Evolutionary conservation across 129 eudicot species (phyloP).

Genomic region (Chrysanthemum makinoi): DNA sequence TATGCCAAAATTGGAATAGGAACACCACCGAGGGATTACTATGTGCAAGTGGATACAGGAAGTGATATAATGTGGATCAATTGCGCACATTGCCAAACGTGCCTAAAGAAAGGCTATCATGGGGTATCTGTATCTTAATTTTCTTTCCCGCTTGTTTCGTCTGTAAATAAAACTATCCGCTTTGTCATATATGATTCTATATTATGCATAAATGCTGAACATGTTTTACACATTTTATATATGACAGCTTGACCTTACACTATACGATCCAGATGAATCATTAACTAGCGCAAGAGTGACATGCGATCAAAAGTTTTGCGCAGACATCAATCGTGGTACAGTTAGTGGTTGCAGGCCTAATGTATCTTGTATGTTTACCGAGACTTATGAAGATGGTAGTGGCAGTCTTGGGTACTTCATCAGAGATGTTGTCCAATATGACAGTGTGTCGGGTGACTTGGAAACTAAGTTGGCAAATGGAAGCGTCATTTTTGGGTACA

Average conservation of each 20-base stretch:
- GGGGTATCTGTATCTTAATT: constrained; percentile 45
- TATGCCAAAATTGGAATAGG: constrained; percentile 83
- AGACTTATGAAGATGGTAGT: constrained; percentile 78
- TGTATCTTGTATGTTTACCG: constrained; percentile 56
- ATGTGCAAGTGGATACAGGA: constrained; percentile 91
- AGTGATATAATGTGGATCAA: constrained; percentile 85
- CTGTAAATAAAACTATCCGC: not conserved
- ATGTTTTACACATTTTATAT: not conserved
- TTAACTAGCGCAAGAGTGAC: constrained; percentile 49
- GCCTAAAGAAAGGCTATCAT: constrained; percentile 76
- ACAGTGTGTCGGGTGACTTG: constrained; percentile 79
- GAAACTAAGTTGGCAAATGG: constrained; percentile 75
- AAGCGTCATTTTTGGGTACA: constrained; percentile 78
- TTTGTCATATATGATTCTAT: not conserved
- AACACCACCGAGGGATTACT: constrained; percentile 73
- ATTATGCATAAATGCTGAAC: not conserved
- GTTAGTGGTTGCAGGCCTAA: constrained; percentile 50
- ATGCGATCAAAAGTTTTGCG: constrained; percentile 56
- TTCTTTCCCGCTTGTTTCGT: not conserved
- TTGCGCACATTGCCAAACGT: constrained; percentile 68
- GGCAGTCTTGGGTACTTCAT: constrained; percentile 72
- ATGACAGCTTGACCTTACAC: constrained; percentile 72
- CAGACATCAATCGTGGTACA: constrained; percentile 53
- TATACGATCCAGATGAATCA: constrained; percentile 68
- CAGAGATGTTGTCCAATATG: constrained; percentile 71